These are phyloP conservation scores for Trichosporon sp. DNA, from an alignment of 1,284 basidiomycete species.

Conservation along the genomic window DNA sequence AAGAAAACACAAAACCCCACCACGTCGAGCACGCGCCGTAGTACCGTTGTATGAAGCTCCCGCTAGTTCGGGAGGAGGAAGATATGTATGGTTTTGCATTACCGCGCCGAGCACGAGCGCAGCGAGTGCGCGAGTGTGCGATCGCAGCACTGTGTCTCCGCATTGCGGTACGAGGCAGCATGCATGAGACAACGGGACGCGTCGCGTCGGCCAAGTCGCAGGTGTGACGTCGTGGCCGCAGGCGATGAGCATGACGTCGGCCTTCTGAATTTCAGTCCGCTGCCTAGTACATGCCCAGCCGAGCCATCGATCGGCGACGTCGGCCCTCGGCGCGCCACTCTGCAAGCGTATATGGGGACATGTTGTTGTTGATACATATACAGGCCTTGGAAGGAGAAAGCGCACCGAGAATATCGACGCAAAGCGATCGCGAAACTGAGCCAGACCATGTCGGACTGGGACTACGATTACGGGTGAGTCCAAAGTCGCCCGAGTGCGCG, in stretches of 20 bases:
- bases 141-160: no score
- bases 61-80: background rate
- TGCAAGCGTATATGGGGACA: background rate
- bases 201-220: no score
- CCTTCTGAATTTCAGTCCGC: background rate
- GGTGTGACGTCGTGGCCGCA: background rate
- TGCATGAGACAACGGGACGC: no score
- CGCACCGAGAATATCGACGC: no score
- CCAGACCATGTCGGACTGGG: background rate
- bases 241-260: background rate
- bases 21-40: background rate
- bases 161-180: no score
- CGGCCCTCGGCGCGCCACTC: background rate
- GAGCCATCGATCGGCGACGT: background rate
- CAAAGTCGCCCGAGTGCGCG: no score
- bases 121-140: background rate
- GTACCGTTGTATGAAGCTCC: background rate
- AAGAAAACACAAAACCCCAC: background rate
- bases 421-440: background rate
- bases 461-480: background rate
- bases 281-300: no score
- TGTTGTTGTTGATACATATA: background rate
- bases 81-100: conserved; percentile 2
- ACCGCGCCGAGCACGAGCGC: background rate
- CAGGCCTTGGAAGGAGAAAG: no score